Evolutionary conservation across 768 basidiomycete species (phyloP).

Genomic region (Mycena crocata): DNA sequence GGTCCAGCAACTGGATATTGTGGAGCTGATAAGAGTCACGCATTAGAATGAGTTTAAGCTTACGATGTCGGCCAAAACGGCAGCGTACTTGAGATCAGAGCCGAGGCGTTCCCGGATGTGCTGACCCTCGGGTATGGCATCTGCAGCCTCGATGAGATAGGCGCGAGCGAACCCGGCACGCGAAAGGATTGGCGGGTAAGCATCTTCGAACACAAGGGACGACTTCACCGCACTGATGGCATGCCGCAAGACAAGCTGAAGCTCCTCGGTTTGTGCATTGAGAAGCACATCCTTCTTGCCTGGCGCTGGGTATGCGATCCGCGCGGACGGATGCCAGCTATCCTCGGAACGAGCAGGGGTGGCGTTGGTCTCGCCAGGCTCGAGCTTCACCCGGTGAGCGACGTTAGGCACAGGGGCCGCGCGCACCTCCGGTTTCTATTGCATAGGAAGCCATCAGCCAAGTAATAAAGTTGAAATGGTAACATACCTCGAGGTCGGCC

Average conservation of each 20-base stretch:
- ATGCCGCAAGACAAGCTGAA: not conserved
- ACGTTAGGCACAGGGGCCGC: not conserved
- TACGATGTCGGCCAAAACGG: slow-evolving; percentile 7
- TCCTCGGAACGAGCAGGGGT: not conserved
- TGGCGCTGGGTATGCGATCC: not conserved
- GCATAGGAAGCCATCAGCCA: not conserved
- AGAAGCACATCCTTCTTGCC: not conserved
- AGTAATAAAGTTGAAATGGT: too few species aligned
- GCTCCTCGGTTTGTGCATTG: not conserved
- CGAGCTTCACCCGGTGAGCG: not conserved
- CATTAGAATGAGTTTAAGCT: not conserved
- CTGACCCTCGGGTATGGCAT: not conserved
- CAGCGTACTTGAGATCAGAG: not conserved
- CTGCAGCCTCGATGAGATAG: not conserved
- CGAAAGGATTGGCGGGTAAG: not conserved
- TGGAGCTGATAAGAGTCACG: not conserved
- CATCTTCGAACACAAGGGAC: not conserved
- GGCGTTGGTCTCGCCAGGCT: too few species aligned
- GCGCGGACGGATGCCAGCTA: not conserved
- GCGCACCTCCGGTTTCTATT: not conserved
- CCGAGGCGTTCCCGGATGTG: not conserved
- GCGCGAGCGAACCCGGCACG: not conserved
- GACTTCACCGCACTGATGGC: not conserved
- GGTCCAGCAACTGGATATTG: not conserved
- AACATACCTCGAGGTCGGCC: slow-evolving; percentile 1